Percentiles rank a stretch among this genome's conserved stretches.
These are phyloP conservation scores for Microsporum canis DNA, from an alignment of 2,329 filamentous ascomycete genomes.

Conservation along the genomic window DNA sequence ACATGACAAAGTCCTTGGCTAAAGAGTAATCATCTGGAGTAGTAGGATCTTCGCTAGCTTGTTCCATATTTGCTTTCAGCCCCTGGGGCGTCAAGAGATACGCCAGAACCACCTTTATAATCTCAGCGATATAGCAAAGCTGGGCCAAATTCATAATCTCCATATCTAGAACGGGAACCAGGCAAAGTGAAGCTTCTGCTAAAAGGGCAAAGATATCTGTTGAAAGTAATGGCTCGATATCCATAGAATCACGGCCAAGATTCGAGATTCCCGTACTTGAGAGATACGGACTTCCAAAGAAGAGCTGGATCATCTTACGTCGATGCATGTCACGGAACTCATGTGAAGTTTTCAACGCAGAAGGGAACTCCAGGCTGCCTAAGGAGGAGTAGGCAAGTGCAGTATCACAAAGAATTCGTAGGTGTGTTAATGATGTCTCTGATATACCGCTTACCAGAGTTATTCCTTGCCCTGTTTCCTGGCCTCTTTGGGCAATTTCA, in stretches of 20 bases:
- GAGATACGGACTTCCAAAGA: conserved; percentile 46
- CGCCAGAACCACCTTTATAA: conserved; percentile 64
- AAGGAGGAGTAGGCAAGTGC: conserved; percentile 73
- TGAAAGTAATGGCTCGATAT: conserved; percentile 29
- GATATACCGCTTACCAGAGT: conserved; percentile 76
- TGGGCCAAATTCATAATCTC: conserved; percentile 71
- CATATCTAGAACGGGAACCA: conserved; percentile 55
- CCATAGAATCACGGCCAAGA: conserved; percentile 26
- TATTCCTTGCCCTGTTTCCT: conserved; percentile 59
- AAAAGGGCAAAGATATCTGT: conserved; percentile 49
- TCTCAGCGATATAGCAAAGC: conserved; percentile 80
- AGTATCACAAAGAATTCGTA: conserved; percentile 81
- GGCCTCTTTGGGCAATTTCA: conserved; percentile 84
- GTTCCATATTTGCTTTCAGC: conserved; percentile 12
- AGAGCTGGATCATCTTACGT: conserved; percentile 64
- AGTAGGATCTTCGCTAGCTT: conserved; percentile 18
- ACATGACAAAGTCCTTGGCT: conserved; percentile 29
- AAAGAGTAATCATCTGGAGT: not conserved
- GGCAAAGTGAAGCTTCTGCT: conserved; percentile 61
- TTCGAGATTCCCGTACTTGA: conserved; percentile 21
- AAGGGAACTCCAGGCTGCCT: conserved; percentile 53
- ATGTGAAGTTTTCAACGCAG: conserved; percentile 49
- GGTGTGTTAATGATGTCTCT: conserved; percentile 69
- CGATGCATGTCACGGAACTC: conserved; percentile 60
- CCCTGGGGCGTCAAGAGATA: conserved; percentile 36